Evolutionary conservation across 176 grass and related monocot species (phyloP).

Genomic region (Zoysia pacifica): DNA sequence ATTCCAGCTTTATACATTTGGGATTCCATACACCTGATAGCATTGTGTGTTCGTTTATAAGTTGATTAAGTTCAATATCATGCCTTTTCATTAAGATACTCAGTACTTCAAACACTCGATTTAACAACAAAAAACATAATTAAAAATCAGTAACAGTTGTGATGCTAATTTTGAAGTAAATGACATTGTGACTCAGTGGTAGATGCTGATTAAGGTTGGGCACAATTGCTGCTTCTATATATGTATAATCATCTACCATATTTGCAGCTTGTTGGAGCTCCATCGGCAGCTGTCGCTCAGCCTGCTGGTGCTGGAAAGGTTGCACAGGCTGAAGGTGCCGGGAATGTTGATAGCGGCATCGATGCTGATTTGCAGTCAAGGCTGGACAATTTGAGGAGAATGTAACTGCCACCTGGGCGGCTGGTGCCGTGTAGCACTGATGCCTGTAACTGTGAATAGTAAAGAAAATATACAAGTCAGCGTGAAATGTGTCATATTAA

Average conservation of each 20-base stretch:
- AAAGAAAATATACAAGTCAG: not conserved
- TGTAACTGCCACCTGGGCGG: constrained; percentile 25
- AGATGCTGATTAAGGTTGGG: not conserved
- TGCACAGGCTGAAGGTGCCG: constrained; percentile 62
- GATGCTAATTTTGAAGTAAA: not conserved
- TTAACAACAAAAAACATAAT: constrained; percentile 6
- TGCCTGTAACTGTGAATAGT: not conserved
- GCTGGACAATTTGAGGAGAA: constrained; percentile 71
- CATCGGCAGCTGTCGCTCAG: constrained; percentile 48
- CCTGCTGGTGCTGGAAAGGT: constrained; percentile 46
- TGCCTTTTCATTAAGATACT: not conserved
- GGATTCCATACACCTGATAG: not conserved
- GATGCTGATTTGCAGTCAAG: constrained; percentile 63
- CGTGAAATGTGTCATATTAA: not conserved
- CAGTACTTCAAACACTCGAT: not conserved
- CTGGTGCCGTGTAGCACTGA: not conserved
- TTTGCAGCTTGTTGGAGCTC: constrained; percentile 66
- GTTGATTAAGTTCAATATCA: not conserved
- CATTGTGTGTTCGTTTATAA: not conserved
- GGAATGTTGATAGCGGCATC: constrained; percentile 49
- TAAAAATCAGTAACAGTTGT: not conserved
- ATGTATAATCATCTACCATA: not conserved
- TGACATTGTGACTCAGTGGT: not conserved
- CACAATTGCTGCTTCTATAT: not conserved
- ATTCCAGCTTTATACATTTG: not conserved